Base-by-base conservation (phyloP, 352 stramenopile genomes). In the Phytopythium sindhum region DNA sequence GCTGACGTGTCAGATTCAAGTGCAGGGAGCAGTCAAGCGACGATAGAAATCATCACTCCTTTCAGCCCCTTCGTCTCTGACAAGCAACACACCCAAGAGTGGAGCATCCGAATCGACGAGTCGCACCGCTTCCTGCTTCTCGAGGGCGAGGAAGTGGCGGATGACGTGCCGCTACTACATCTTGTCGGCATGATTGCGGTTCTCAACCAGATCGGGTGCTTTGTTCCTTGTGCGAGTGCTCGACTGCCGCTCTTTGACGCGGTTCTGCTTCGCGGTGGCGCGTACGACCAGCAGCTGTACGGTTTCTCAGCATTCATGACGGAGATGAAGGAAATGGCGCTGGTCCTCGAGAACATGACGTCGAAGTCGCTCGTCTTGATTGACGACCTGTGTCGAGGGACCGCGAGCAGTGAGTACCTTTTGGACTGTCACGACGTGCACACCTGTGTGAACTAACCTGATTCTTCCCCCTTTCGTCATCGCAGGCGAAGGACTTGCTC, bases 151-250 rank as follows among this genome's bases (percentile, higher is more conserved):
- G 54, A 61, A 6, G 51, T 61, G 28, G 44, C 59, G 39, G 31
- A 17, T 0, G 48, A 60, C 14, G 33, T 37, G 10, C 57, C 14
- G 37, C 23, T 71, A 19, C 55, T 79, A 5, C 53, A 76, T 9
- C 35, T 68, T 14, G 44, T 81, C 41, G 76, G 75, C 0, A 42
- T 73, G 9, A 68, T 74, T 9, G 69, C 73, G 12, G 45, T 80
- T 14, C 68, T 90, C 4, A 83, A 84, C 62, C 81, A 90, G 52
- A 69, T 89, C 26, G 81, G 79, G 0, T 86, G 81, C 33, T 90
- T 89, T 44, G 81, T 89, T 6, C 76, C 81, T 4, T 87, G 79
- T 41, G 28, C 60, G 44, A 15, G 66, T 9, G 79, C 79, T 2
- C 57, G 44, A 8, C 62, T 90, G 1, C 64, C 74, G 0, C 42